Evolutionary conservation across 169 alveolate genomes (phyloP).

Genomic region (Plasmodium yoelii): DNA sequence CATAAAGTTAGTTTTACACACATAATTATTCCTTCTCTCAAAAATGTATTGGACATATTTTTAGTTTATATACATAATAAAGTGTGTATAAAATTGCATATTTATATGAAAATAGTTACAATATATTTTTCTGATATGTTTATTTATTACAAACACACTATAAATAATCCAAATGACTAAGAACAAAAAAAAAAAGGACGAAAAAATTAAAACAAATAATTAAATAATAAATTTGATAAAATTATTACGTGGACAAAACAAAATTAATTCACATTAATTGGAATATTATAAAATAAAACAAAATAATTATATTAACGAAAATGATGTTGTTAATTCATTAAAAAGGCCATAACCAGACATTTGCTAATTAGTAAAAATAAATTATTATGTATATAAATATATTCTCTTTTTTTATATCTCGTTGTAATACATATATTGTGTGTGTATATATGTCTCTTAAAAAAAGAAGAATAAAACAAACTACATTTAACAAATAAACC

Average conservation of each 20-base stretch:
- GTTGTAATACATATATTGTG: background rate
- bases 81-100: background rate
- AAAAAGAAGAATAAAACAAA: background rate
- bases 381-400: background rate
- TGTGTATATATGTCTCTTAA: background rate
- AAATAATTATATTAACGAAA: constrained; percentile 12
- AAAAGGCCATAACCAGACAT: background rate
- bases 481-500: background rate
- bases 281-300: constrained; percentile 22
- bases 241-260: constrained; percentile 22
- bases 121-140: background rate
- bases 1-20: constrained; percentile 11
- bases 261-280: background rate
- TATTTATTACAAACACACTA: background rate
- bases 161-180: background rate
- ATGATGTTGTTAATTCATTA: constrained; percentile 7
- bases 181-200: constrained; percentile 1
- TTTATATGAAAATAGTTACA: constrained; percentile 16
- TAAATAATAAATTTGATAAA: constrained; percentile 45
- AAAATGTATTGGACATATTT: too few relatives aligned
- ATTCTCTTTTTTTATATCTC: background rate
- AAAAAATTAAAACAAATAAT: constrained; percentile 61
- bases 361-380: background rate
- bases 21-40: background rate
- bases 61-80: background rate